Conservation (phyloP, 2,329 filamentous ascomycete genomes). For the Clonostachys solani region DNA sequence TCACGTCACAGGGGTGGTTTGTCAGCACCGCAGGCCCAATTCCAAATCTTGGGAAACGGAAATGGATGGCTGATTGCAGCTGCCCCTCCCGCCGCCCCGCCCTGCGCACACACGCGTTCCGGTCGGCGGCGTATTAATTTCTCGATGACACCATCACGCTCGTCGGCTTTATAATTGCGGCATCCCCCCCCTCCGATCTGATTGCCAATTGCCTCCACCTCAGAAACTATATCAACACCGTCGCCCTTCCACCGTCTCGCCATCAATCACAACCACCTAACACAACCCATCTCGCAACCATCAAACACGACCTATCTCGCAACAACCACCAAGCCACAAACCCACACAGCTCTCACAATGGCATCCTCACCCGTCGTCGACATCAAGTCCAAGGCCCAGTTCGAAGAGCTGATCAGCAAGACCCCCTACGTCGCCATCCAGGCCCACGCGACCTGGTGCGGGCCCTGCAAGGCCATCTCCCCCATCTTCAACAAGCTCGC, state of each 20-base stretch:
- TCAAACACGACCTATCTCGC: slow-evolving; percentile 10
- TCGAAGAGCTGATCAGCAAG: slow-evolving; percentile 40
- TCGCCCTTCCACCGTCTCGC: background rate
- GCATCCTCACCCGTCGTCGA: slow-evolving; percentile 20
- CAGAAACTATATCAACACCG: background rate
- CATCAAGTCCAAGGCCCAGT: slow-evolving; percentile 38
- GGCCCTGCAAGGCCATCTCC: slow-evolving; percentile 55
- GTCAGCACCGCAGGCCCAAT: background rate
- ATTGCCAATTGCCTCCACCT: background rate
- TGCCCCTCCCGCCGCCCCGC: too few species aligned
- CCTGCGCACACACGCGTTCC: too few species aligned
- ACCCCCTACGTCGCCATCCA: slow-evolving; percentile 50
- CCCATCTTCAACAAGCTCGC: slow-evolving; percentile 48
- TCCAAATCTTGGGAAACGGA: background rate
- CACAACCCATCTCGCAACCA: slow-evolving; percentile 1
- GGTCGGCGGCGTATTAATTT: too few species aligned
- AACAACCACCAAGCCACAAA: slow-evolving; percentile 4
- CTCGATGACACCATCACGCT: too few species aligned
- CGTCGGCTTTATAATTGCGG: too few species aligned
- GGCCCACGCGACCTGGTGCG: slow-evolving; percentile 58
- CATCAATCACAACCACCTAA: background rate
- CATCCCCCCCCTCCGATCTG: too few species aligned
- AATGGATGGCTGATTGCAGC: too few species aligned
- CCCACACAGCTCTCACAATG: slow-evolving; percentile 3
- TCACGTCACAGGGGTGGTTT: background rate